These are phyloP conservation scores for Rachicladosporium sp. DNA, from an alignment of 2,329 filamentous ascomycete genomes.

Conservation along the genomic window DNA sequence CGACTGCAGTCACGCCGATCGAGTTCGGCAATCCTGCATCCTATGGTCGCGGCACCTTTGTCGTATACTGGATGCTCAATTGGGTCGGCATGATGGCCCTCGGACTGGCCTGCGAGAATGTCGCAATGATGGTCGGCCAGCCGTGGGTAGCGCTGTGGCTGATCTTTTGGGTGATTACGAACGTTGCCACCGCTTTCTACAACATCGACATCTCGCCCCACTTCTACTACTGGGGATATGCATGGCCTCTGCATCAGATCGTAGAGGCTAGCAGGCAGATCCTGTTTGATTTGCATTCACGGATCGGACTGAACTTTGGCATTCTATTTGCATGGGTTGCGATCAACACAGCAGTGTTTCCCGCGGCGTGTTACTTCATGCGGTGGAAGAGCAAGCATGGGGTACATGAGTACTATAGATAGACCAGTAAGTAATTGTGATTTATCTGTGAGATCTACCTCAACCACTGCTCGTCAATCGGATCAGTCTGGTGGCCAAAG, in stretches of 20 bases:
- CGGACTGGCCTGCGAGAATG: conserved; percentile 52
- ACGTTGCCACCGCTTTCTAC: conserved; percentile 50
- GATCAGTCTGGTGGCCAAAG: too few species aligned
- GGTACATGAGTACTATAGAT: conserved; percentile 21
- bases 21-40: conserved; percentile 34
- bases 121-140: conserved; percentile 48
- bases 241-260: conserved; percentile 50
- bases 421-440: conserved; percentile 1
- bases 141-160: conserved; percentile 49
- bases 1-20: conserved; percentile 27
- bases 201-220: conserved; percentile 30
- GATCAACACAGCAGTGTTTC: conserved; percentile 42
- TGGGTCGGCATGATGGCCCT: conserved; percentile 49
- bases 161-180: conserved; percentile 57
- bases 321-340: conserved; percentile 47
- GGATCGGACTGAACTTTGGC: conserved; percentile 49
- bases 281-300: conserved; percentile 46
- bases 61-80: conserved; percentile 44
- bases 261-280: conserved; percentile 49
- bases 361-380: conserved; percentile 34
- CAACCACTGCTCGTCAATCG: too few species aligned
- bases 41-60: conserved; percentile 46
- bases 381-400: conserved; percentile 26
- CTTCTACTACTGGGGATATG: conserved; percentile 52
- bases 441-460: too few species aligned